Evolutionary conservation across 2,329 filamentous ascomycete species (phyloP), one percentile per base, ranked within the genome.

Genomic region (Hymenoscyphus fraxineus): DNA sequence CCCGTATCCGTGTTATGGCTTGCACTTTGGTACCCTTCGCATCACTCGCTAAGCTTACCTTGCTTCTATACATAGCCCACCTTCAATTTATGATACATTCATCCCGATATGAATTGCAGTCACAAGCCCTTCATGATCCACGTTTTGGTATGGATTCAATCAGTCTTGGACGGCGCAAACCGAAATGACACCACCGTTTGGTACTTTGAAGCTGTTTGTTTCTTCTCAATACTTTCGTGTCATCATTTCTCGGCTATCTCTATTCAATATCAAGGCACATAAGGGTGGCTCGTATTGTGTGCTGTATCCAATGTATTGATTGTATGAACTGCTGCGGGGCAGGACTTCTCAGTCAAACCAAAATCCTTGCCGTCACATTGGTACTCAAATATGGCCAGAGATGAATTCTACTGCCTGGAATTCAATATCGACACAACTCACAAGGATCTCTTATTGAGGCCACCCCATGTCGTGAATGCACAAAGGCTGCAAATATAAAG

Each of bases 21-120:
- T 51, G 47, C 40, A 65, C 64, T 63, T 64, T 57, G 57, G 56
- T 61, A 19, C 39, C 44, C 54, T 64, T 41, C 60, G 63, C 62
- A 61, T 39, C 22, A 60, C 64, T 66, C 59, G 32, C 60, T 63
- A 64, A 67, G 65, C 66, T 66, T 66, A 67, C 66, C 64, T 55
- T 66, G 41, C 44, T 66, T 68, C 69, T 70, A 70, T 70, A 65
- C 65, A 65, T 70, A 70, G 69, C 61, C 65, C 32, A 57, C 4
- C 16, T 65, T 59, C 64, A 69, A 70, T 70, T 44, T 69, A 66
- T 13, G 35, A 38, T 41, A 68, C 62, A 65, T 68, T 70, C 66
- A 59, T 55, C 58, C 64, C 57, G 51, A 70, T 67, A 66, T 69
- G 59, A 65, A 62, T 56, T 56, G 65, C 63, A 65, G 67, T 69